Evolutionary conservation across 371 early-diverging fungal genomes (phyloP), one percentile per base, ranked within the genome.

Genomic region (Zopfochytrium polystomum): DNA sequence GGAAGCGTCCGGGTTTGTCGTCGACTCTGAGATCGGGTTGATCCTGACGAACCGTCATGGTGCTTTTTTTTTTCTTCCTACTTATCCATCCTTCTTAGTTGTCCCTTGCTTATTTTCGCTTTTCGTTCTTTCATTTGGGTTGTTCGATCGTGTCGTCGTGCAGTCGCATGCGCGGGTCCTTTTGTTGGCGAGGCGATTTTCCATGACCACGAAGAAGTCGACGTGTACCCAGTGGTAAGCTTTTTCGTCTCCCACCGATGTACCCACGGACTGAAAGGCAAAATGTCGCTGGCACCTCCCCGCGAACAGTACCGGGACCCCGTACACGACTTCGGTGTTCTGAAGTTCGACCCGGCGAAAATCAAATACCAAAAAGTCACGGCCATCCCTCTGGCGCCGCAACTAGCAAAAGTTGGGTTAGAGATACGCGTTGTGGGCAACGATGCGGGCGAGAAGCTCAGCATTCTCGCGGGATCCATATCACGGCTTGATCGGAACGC

Each of bases 351-450:
- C 72, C 88, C 89, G 1, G 58, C 67, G 27, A 82, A 87, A 65
- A 79, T 95, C 61, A 85, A 86, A 62, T 91, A 90, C 70, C 90
- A 91, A 89, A 75, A 81, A 26, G 78, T 92, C n/a, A 76, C 72
- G 1, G 84, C 88, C 58, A 90, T 95, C 42, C 75, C 78, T 29
- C 80, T 95, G 45, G 80, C 78, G 3, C 93, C 96, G 0, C 88
- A 89, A 55, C 68, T 82, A 22, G 96, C 94, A 13, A 85, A 87
- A 62, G 90, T 93, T 7, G 95, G 95, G 15, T 77, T 92, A 42
- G 95, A 95, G 33, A 90, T 95, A 68, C 84, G 92, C 6, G 90
- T 95, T 7, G 91, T 94, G 42, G 95, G 94, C 23, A 93, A 92
- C 70, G 93, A 95, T 73, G 92, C 91, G 20, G 93, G 92, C 56